Conservation (phyloP, 192 early-diverging fungal species). For the Pilaira anomala region DNA sequence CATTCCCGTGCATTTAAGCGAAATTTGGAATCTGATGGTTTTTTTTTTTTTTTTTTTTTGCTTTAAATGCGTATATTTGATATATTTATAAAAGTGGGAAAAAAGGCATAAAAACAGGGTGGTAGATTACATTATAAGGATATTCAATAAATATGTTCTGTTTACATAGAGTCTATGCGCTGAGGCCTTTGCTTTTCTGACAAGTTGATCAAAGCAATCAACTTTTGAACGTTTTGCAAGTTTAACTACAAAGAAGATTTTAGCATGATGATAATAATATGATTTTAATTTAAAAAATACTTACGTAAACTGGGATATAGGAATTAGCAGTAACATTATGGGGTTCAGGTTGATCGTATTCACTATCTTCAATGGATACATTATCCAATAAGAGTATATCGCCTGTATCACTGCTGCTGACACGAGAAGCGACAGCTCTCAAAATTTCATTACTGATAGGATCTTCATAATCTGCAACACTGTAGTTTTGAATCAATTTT, state of each 20-base stretch:
- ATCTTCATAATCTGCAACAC: slow-evolving; percentile 93
- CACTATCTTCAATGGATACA: slow-evolving; percentile 58
- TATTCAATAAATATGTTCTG: neutral
- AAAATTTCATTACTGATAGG: slow-evolving; percentile 84
- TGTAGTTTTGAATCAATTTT: slow-evolving; percentile 93
- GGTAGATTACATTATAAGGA: too few relatives aligned
- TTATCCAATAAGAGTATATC: slow-evolving; percentile 87
- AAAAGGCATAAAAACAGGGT: too few relatives aligned
- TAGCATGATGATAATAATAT: neutral
- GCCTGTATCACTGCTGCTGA: slow-evolving; percentile 80
- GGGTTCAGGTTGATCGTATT: slow-evolving; percentile 51
- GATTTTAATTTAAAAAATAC: slow-evolving; percentile 3
- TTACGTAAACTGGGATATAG: slow-evolving; percentile 47
- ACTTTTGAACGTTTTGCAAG: slow-evolving; percentile 17
- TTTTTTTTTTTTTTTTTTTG: too few relatives aligned
- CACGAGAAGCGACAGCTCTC: slow-evolving; percentile 82
- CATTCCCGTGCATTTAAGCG: too few relatives aligned
- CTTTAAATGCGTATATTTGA: too few relatives aligned
- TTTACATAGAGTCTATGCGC: slow-evolving; percentile 13
- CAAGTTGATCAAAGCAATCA: slow-evolving; percentile 11
- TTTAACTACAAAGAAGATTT: slow-evolving; percentile 22
- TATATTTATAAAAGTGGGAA: too few relatives aligned
- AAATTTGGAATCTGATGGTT: too few relatives aligned
- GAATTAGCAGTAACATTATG: slow-evolving; percentile 43
- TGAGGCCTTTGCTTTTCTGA: slow-evolving; percentile 8